Percentiles rank a stretch among this genome's conserved stretches.
These are phyloP conservation scores for Vitis hybrid DNA, from an alignment of 177 flowering plant genomes.

Conservation along the genomic window DNA sequence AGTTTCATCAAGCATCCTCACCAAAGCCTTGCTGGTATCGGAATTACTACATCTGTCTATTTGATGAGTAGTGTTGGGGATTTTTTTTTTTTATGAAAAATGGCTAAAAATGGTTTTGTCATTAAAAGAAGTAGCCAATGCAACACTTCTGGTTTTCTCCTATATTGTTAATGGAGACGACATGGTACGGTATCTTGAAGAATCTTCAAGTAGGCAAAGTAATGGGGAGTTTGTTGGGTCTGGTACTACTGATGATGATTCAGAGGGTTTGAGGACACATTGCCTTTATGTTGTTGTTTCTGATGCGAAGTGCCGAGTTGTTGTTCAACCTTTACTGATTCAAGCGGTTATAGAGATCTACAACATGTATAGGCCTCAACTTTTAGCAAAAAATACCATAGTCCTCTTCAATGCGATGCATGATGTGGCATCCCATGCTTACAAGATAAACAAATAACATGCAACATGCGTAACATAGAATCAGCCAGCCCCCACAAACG, in stretches of 20 bases:
- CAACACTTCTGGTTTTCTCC: constrained; percentile 86
- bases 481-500: too few relatives aligned
- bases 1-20: constrained; percentile 95
- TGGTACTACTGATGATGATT: constrained; percentile 43
- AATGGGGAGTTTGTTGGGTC: constrained; percentile 40
- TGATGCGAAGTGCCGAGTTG: constrained; percentile 89
- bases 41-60: constrained; percentile 95
- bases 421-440: constrained; percentile 78
- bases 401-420: constrained; percentile 79
- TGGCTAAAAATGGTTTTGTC: constrained; percentile 90
- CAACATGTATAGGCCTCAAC: constrained; percentile 70
- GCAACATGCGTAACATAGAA: too few relatives aligned
- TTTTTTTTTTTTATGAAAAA: constrained; percentile 85
- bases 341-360: constrained; percentile 98
- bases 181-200: constrained; percentile 27
- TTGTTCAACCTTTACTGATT: constrained; percentile 86
- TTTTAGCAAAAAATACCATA: constrained; percentile 62
- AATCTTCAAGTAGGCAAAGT: constrained; percentile 27
- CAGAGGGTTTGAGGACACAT: constrained; percentile 47
- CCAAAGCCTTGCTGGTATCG: constrained; percentile 98
- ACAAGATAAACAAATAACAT: constrained; percentile 62
- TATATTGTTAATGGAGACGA: constrained; percentile 39
- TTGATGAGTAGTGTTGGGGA: constrained; percentile 92
- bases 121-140: constrained; percentile 79
- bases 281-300: constrained; percentile 58